Percentiles rank a stretch among this genome's conserved stretches.
Evolutionary conservation across 108 stramenopile species (phyloP).

Genomic region (Licmophora abbreviata): DNA sequence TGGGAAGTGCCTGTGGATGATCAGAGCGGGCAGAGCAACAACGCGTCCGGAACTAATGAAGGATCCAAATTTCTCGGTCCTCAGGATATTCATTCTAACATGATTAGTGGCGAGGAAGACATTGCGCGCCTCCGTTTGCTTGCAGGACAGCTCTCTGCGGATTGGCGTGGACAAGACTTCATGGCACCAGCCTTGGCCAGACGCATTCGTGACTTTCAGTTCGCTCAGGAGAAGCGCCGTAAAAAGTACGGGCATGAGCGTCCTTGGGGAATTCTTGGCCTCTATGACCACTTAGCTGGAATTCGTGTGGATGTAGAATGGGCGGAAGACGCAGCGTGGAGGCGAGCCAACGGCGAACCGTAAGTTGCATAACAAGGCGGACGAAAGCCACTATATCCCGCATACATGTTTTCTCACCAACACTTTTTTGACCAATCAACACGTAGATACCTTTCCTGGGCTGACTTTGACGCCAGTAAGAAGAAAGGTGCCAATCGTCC

Average conservation of each 20-base stretch:
- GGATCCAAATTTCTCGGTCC: conserved; percentile 31
- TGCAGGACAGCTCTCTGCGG: conserved; percentile 65
- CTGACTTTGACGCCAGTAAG: conserved; percentile 68
- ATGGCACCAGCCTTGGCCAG: conserved; percentile 67
- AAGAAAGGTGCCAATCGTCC: conserved; percentile 52
- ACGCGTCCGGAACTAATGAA: too few species aligned
- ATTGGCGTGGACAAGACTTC: conserved; percentile 59
- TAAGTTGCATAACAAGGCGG: conserved; percentile 14
- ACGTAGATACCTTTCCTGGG: conserved; percentile 60
- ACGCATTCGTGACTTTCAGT: conserved; percentile 71
- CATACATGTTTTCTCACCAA: not conserved
- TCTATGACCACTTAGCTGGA: conserved; percentile 71
- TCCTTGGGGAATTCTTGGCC: conserved; percentile 79
- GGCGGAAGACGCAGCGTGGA: conserved; percentile 85
- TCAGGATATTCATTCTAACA: conserved; percentile 35
- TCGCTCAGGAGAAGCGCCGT: conserved; percentile 76
- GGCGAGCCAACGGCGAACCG: conserved; percentile 59
- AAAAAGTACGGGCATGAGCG: conserved; percentile 62
- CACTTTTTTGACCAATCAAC: not conserved
- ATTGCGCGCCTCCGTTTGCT: conserved; percentile 68
- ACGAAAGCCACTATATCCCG: not conserved
- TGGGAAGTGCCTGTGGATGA: too few species aligned
- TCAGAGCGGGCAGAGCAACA: too few species aligned
- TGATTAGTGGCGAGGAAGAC: conserved; percentile 49
- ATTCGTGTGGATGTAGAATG: conserved; percentile 81